Percentiles rank a stretch among this genome's conserved stretches.
Conservation (phyloP, 495 filamentous ascomycete genomes). For the Penicillium lividum region DNA sequence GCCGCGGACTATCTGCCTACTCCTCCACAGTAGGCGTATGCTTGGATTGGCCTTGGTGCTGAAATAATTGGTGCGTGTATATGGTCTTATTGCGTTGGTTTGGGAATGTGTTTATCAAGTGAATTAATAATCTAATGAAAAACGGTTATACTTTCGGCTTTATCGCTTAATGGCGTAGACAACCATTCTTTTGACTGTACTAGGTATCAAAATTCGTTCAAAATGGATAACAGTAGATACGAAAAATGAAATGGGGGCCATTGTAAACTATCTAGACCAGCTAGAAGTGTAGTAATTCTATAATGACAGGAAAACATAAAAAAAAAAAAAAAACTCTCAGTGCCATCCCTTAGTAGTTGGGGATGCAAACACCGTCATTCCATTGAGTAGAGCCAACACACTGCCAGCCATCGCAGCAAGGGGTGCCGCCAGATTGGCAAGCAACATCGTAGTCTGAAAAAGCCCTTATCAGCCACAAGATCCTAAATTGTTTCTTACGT, state of each 20-base stretch:
- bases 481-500: neutral
- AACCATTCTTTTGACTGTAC: too few species aligned
- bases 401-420: conserved; percentile 1
- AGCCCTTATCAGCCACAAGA: neutral
- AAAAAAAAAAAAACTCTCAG: neutral
- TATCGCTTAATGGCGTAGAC: too few species aligned
- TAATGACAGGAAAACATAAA: neutral
- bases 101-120: too few species aligned
- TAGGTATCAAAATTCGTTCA: too few species aligned
- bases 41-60: neutral
- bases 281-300: neutral
- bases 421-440: neutral
- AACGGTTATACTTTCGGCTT: too few species aligned
- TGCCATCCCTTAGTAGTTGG: neutral
- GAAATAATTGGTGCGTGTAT: too few species aligned
- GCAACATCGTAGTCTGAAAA: neutral
- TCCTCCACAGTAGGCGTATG: neutral
- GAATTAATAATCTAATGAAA: too few species aligned
- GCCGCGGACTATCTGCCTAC: neutral
- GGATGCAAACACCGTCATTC: neutral
- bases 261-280: neutral
- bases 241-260: neutral
- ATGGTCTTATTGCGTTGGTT: too few species aligned
- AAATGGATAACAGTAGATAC: neutral
- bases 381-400: neutral